Base-by-base conservation (phyloP, 106 monocot genomes). In the Phalaenopsis aphrodite region DNA sequence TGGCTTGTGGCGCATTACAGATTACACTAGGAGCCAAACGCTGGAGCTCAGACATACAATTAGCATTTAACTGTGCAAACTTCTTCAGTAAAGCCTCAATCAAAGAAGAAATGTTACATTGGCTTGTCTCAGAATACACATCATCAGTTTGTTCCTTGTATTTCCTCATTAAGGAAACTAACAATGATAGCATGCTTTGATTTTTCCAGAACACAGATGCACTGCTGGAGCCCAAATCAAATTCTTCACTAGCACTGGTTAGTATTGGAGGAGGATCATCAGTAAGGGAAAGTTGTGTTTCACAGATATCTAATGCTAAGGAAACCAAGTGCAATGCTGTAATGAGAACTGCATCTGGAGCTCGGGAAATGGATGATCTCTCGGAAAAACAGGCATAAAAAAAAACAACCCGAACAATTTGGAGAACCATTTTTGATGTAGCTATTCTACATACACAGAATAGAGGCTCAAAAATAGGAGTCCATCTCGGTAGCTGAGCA, bases 301-400 rank as follows among this genome's bases (percentile, higher is more conserved):
- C 89, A 88, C 94, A 99, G 41, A 93, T 82, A 89, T 95, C 89
- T 55, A 99, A 85, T 79, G 88, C 90, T 57, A 99, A 80, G 17
- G 86, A 87, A 78, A 94, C 84, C 42, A 99, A 84, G 65, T 99
- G 98, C 80, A 99, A 82, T 57, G 93, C 89, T n/a, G 84, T 87
- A 39, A 99, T 83, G 82, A 99, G 88, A 81, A 99, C 90, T 39
- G 79, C 81, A 81, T 99, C 98, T 69, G 98, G 91, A 78, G 95
- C 92, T 58, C 85, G 94, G 36, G 83, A 83, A 67, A 78, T 78
- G 52, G 88, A 83, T 71, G 94, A 77, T 5, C 18, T 78, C 37
- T 91, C 87, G 19, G 88, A 73, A 21, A 78, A 93, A 82, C 86
- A 75, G 57, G 98, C 86, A 87, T 95, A 91, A 85, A 89, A 95